These are phyloP conservation scores for Magnolia officinalis DNA, from an alignment of 164 flowering plant genomes.

Conservation along the genomic window DNA sequence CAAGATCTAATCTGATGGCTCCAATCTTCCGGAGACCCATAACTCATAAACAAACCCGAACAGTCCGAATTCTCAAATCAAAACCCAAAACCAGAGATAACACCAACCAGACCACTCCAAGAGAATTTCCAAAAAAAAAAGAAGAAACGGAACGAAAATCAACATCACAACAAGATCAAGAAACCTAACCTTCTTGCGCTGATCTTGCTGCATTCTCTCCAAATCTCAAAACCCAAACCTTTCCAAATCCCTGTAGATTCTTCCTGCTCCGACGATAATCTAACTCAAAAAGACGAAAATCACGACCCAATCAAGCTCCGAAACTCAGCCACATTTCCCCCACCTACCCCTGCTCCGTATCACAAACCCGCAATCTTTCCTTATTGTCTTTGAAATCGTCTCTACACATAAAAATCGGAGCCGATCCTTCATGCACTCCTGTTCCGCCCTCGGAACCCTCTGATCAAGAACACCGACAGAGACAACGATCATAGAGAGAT, in stretches of 20 bases:
- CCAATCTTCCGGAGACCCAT: background rate
- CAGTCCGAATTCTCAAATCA: background rate
- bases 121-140: background rate
- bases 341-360: slow-evolving; percentile 75
- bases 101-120: background rate
- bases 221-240: background rate
- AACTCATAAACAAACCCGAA: background rate
- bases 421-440: slow-evolving; percentile 53
- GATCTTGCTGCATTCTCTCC: slow-evolving; percentile 72
- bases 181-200: slow-evolving; percentile 61
- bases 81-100: background rate
- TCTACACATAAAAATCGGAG: slow-evolving; percentile 28
- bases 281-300: slow-evolving; percentile 6
- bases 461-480: slow-evolving; percentile 12
- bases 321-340: slow-evolving; percentile 77
- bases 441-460: slow-evolving; percentile 10
- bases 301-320: background rate
- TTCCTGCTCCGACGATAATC: background rate
- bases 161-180: background rate
- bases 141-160: background rate
- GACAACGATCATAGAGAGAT: slow-evolving; percentile 28
- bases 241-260: background rate
- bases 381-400: slow-evolving; percentile 32
- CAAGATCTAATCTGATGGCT: background rate
- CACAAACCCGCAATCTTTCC: slow-evolving; percentile 56